Evolutionary conservation across 805 yeast species (phyloP).

Genomic region (Saturnispora diversa): DNA sequence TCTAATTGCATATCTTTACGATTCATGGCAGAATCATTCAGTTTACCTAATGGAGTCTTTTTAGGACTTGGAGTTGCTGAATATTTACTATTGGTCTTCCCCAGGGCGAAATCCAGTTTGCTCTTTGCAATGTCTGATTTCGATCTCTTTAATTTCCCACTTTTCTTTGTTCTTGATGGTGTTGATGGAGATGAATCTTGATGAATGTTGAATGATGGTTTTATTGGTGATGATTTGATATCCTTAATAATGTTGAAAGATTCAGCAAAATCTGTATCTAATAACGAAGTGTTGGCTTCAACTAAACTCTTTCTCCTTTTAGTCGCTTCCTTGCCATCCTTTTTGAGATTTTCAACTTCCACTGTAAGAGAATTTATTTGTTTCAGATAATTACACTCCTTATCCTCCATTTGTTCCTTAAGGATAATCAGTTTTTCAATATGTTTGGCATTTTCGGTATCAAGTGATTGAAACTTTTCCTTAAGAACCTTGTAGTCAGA

Average conservation of each 20-base stretch:
- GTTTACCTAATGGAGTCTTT: conserved; percentile 8
- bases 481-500: background rate
- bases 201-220: conserved; percentile 8
- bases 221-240: conserved; percentile 6
- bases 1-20: conserved; percentile 8
- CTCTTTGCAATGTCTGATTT: conserved; percentile 3
- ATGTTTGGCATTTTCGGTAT: conserved; percentile 1
- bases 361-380: background rate
- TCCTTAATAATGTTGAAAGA: background rate
- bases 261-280: conserved; percentile 4
- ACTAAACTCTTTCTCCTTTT: conserved; percentile 6
- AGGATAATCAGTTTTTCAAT: background rate
- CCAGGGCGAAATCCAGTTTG: background rate
- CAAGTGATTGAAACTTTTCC: background rate
- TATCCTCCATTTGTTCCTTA: conserved; percentile 1
- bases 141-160: conserved; percentile 3
- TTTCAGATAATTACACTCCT: background rate
- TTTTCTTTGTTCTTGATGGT: background rate
- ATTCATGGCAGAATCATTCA: conserved; percentile 12
- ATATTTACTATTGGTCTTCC: background rate
- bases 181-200: conserved; percentile 3
- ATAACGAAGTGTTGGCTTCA: background rate
- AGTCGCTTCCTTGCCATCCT: background rate
- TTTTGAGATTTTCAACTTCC: background rate
- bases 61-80: conserved; percentile 5